phyloP scores from a whole-genome alignment of 805 yeast genomes.

The Teunomyces kruisii region DNA sequence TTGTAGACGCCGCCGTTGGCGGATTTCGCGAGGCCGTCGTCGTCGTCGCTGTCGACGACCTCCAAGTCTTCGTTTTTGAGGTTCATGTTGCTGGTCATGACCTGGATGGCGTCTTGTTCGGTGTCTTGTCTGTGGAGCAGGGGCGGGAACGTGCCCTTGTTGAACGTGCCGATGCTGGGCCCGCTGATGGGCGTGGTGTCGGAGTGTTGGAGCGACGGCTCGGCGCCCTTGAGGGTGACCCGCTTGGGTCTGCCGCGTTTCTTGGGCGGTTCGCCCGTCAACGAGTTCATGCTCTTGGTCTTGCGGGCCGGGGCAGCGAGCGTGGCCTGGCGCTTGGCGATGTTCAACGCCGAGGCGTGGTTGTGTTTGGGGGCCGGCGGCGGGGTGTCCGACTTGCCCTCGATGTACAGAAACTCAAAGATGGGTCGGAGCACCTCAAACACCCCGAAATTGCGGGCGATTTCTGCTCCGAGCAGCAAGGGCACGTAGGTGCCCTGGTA shows the following conservation, averaged over 20 bases:
- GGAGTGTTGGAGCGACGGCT: constrained; percentile 29
- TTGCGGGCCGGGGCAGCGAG: constrained; percentile 10
- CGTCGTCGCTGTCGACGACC: constrained; percentile 34
- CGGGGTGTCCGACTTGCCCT: constrained; percentile 40
- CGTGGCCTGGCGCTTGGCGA: constrained; percentile 31
- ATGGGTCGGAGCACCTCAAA: constrained; percentile 48
- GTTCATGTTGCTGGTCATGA: constrained; percentile 32
- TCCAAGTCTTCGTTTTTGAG: constrained; percentile 40
- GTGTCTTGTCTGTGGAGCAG: constrained; percentile 31
- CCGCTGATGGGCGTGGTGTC: constrained; percentile 38
- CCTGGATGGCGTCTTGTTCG: constrained; percentile 38
- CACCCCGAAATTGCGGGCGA: constrained; percentile 40
- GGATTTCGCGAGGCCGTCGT: constrained; percentile 11
- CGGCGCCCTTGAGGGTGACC: constrained; percentile 21
- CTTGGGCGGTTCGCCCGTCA: constrained; percentile 29
- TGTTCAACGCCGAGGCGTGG: constrained; percentile 46
- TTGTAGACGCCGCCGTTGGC: constrained; percentile 2
- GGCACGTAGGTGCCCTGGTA: constrained; percentile 55
- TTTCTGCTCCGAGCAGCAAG: constrained; percentile 38
- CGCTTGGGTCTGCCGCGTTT: constrained; percentile 40
- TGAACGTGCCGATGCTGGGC: constrained; percentile 33
- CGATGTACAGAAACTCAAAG: constrained; percentile 31
- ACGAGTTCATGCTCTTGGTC: constrained; percentile 14
- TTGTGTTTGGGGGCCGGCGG: constrained; percentile 49
- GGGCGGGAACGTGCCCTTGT: constrained; percentile 10